A percentile compares a stretch with the other conserved stretches of the same genome.
phyloP scores from a whole-genome alignment of 495 filamentous ascomycete genomes.

The Lentithecium fluviatile region DNA sequence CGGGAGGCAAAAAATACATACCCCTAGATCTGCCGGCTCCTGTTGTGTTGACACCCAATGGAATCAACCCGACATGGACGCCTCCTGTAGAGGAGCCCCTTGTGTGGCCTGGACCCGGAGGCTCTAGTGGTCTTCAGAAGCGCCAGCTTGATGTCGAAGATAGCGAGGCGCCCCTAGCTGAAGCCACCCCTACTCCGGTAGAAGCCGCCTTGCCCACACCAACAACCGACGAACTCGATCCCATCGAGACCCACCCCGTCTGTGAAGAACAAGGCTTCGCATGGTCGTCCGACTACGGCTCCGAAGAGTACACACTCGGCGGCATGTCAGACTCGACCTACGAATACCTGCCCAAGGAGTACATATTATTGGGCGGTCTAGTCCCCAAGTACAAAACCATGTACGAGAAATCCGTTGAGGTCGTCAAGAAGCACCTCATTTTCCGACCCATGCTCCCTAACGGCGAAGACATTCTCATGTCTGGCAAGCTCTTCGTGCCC shows the following conservation, averaged over 20 bases:
- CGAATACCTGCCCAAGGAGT: slow-evolving; percentile 91
- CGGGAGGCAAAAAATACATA: slow-evolving; percentile 10
- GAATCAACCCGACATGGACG: neutral
- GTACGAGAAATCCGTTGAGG: slow-evolving; percentile 71
- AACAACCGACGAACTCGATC: neutral
- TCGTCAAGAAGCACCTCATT: slow-evolving; percentile 71
- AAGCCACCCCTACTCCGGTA: neutral
- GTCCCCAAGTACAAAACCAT: slow-evolving; percentile 77
- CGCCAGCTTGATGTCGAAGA: slow-evolving; percentile 29
- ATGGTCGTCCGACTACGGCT: slow-evolving; percentile 17
- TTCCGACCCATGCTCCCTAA: slow-evolving; percentile 82
- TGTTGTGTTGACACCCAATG: neutral
- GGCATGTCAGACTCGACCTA: slow-evolving; percentile 88
- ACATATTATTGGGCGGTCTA: slow-evolving; percentile 74
- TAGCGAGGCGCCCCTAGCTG: neutral
- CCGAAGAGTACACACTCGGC: slow-evolving; percentile 69
- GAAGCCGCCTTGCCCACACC: neutral
- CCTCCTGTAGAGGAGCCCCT: slow-evolving; percentile 1
- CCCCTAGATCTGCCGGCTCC: slow-evolving; percentile 3
- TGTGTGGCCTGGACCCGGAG: neutral
- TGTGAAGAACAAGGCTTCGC: slow-evolving; percentile 42
- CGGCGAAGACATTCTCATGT: slow-evolving; percentile 73
- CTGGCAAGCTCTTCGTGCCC: slow-evolving; percentile 54
- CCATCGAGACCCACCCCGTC: slow-evolving; percentile 16
- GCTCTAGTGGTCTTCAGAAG: neutral